Evolutionary conservation across 176 grass and related monocot genomes (phyloP).

Genomic region (Lolium multiflorum): DNA sequence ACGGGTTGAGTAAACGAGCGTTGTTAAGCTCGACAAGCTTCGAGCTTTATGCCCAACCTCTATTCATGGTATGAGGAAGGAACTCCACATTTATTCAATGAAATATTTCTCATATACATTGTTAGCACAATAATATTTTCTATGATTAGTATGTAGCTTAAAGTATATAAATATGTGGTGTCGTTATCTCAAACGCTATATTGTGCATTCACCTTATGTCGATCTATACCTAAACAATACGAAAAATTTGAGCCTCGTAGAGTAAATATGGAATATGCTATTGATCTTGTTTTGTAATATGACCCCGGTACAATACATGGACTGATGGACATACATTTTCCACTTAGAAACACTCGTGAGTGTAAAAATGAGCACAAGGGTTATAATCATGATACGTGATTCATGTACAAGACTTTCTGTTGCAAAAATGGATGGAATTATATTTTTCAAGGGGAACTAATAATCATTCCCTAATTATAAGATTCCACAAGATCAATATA

Average conservation of each 20-base stretch:
- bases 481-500: too few relatives aligned
- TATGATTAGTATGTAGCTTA: background rate
- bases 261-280: too few relatives aligned
- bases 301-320: too few relatives aligned
- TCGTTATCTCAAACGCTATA: background rate
- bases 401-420: background rate
- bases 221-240: background rate
- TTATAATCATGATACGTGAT: background rate
- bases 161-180: background rate
- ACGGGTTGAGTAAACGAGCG: too few relatives aligned
- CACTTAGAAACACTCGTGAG: background rate
- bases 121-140: background rate
- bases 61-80: background rate
- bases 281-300: too few relatives aligned
- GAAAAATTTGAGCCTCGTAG: too few relatives aligned
- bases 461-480: background rate
- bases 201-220: background rate
- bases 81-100: background rate
- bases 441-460: background rate
- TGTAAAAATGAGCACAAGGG: background rate
- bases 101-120: background rate
- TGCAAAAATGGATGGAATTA: background rate
- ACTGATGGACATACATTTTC: too few relatives aligned
- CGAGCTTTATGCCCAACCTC: too few relatives aligned
- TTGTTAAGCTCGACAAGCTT: too few relatives aligned